These are phyloP conservation scores for Yamadazyma conglobata DNA, from an alignment of 1,139 yeast genomes.

Conservation along the genomic window DNA sequence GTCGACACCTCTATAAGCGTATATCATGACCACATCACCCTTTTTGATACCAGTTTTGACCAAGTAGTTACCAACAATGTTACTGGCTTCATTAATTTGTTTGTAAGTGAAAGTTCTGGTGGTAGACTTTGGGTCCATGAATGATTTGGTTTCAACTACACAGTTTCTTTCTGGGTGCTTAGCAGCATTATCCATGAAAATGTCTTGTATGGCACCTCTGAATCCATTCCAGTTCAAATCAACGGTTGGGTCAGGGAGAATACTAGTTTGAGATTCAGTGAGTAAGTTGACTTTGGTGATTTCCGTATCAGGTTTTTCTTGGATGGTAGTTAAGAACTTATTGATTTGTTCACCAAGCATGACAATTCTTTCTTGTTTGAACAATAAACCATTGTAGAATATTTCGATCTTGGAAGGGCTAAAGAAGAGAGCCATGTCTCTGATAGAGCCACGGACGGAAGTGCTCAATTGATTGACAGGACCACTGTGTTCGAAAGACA, in stretches of 20 bases:
- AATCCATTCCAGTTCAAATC: slow-evolving; percentile 89
- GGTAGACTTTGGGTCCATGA: slow-evolving; percentile 49
- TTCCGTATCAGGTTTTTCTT: slow-evolving; percentile 28
- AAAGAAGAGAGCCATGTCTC: slow-evolving; percentile 60
- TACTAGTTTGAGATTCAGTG: slow-evolving; percentile 53
- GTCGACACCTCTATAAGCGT: slow-evolving; percentile 97
- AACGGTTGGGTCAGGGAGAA: slow-evolving; percentile 82
- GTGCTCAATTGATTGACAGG: slow-evolving; percentile 44
- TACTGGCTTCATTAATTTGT: slow-evolving; percentile 92
- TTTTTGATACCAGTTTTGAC: slow-evolving; percentile 74
- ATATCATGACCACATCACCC: slow-evolving; percentile 96
- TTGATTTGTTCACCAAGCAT: slow-evolving; percentile 71
- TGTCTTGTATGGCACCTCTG: slow-evolving; percentile 95
- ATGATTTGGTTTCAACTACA: slow-evolving; percentile 86
- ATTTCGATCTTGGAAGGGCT: slow-evolving; percentile 32
- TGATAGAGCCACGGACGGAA: slow-evolving; percentile 50
- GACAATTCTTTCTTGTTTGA: slow-evolving; percentile 63
- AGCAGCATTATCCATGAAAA: slow-evolving; percentile 80
- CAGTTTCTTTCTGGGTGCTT: slow-evolving; percentile 82
- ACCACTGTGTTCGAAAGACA: slow-evolving; percentile 55
- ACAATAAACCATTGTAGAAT: slow-evolving; percentile 74
- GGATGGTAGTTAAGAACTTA: slow-evolving; percentile 41
- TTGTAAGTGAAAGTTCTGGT: slow-evolving; percentile 75
- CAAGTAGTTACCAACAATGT: slow-evolving; percentile 85
- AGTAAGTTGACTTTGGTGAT: slow-evolving; percentile 66